Evolutionary conservation across 106 monocot species (phyloP).

Genomic region (Acorus calamus): DNA sequence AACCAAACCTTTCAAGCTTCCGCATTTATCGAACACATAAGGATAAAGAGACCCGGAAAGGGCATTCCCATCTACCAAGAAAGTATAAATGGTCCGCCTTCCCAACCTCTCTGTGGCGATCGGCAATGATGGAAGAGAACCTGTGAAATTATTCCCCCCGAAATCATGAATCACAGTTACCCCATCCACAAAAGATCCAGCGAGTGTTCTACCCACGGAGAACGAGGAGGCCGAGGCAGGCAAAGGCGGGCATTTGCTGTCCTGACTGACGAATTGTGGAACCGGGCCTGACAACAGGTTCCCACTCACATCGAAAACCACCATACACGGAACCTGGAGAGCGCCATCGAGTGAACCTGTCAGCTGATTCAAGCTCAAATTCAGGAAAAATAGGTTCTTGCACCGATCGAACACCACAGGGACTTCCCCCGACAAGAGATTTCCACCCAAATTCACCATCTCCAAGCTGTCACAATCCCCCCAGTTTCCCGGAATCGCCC

Average conservation of each 20-base stretch:
- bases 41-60: slow-evolving; percentile 42
- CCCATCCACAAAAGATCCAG: slow-evolving; percentile 5
- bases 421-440: slow-evolving; percentile 47
- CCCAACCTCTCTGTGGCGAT: slow-evolving; percentile 26
- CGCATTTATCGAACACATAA: slow-evolving; percentile 52
- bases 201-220: too few species aligned
- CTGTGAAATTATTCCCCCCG: slow-evolving; percentile 51
- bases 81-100: slow-evolving; percentile 35
- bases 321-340: slow-evolving; percentile 62
- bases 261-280: slow-evolving; percentile 30
- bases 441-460: slow-evolving; percentile 65
- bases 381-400: slow-evolving; percentile 57
- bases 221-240: too few species aligned
- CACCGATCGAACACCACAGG: slow-evolving; percentile 34
- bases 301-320: slow-evolving; percentile 67
- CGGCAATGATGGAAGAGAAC: slow-evolving; percentile 39
- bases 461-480: slow-evolving; percentile 61
- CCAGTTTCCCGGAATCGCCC: slow-evolving; percentile 65
- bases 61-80: slow-evolving; percentile 44
- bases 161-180: slow-evolving; percentile 58
- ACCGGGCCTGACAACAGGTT: slow-evolving; percentile 61
- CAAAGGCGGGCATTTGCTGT: slow-evolving; percentile 19
- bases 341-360: slow-evolving; percentile 42
- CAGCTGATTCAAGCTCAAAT: slow-evolving; percentile 73
- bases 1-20: slow-evolving; percentile 38